phyloP scores from a whole-genome alignment of 2,329 filamentous ascomycete species.

The Phialophora verrucosa region DNA sequence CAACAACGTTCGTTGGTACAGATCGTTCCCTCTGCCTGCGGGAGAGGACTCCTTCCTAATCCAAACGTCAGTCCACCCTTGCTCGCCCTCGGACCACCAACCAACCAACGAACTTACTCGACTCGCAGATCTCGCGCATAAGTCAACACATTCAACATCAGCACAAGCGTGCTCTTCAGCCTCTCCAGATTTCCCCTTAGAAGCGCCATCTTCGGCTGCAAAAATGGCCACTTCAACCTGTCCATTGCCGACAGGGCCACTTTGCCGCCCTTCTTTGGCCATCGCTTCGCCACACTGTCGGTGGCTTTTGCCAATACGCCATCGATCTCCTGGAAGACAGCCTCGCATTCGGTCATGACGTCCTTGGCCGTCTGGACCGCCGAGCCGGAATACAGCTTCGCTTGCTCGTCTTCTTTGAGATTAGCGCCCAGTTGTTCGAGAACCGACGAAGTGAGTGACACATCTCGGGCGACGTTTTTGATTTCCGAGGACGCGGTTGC shows the following conservation, averaged over 20 bases:
- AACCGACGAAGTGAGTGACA: conserved; percentile 42
- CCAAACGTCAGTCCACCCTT: not conserved
- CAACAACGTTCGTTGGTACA: conserved; percentile 14
- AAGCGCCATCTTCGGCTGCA: conserved; percentile 40
- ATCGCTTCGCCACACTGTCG: conserved; percentile 16
- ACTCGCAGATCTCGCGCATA: conserved; percentile 40
- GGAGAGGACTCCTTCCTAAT: not conserved
- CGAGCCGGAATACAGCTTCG: conserved; percentile 36
- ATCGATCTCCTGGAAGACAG: conserved; percentile 41
- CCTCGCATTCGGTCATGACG: conserved; percentile 39
- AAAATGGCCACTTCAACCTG: conserved; percentile 37
- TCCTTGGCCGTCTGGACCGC: conserved; percentile 32
- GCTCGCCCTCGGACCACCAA: not conserved
- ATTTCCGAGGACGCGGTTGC: conserved; percentile 17
- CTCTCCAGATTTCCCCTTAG: conserved; percentile 43
- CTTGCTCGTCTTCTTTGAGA: conserved; percentile 39
- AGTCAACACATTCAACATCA: conserved; percentile 44
- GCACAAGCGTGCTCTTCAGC: conserved; percentile 42
- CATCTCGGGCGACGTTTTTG: conserved; percentile 40
- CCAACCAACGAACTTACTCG: conserved; percentile 11
- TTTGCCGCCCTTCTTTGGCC: conserved; percentile 18
- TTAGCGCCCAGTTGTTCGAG: conserved; percentile 40
- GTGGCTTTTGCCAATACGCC: conserved; percentile 31
- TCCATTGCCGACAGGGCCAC: conserved; percentile 22
- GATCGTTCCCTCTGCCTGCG: not conserved